phyloP scores from a whole-genome alignment of 164 flowering plant species.

The Euptelea pleiosperma region DNA sequence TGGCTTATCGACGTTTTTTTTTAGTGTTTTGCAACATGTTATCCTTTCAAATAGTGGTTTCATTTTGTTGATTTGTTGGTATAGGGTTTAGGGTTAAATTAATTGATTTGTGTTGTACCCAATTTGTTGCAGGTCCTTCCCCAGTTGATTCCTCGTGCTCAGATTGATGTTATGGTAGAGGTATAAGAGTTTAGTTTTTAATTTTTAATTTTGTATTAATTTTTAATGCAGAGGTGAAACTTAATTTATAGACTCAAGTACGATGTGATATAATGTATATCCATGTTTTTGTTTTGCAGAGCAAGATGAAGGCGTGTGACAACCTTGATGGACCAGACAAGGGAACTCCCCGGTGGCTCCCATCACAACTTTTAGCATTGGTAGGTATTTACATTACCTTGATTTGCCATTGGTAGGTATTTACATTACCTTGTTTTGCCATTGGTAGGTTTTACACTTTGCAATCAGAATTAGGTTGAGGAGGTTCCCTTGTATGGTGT shows the following conservation, averaged over 20 bases:
- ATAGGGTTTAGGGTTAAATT: conserved; percentile 3
- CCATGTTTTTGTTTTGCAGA: conserved; percentile 21
- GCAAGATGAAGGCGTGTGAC: conserved; percentile 13
- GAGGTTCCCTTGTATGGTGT: too few species aligned
- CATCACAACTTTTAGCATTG: conserved; percentile 51
- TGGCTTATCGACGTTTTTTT: neutral
- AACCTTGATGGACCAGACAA: conserved; percentile 14
- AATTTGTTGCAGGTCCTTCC: conserved; percentile 40
- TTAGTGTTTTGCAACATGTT: neutral
- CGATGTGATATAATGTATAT: neutral
- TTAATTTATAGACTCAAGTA: neutral
- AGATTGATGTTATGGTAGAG: conserved; percentile 76
- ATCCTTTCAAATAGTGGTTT: neutral
- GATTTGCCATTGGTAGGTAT: conserved; percentile 50
- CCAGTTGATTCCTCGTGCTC: conserved; percentile 60
- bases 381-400: conserved; percentile 28
- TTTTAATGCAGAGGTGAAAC: neutral
- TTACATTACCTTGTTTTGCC: neutral
- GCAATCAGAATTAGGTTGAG: too few species aligned
- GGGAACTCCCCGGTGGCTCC: conserved; percentile 43
- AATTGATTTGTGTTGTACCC: conserved; percentile 12
- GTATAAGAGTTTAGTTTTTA: conserved; percentile 26
- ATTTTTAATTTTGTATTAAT: neutral
- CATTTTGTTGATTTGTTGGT: conserved; percentile 4
- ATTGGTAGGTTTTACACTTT: neutral